Percentiles rank a stretch among this genome's conserved stretches.
These are phyloP conservation scores for Talaromyces sp. DNA, from an alignment of 2,329 filamentous ascomycete species.

Conservation along the genomic window DNA sequence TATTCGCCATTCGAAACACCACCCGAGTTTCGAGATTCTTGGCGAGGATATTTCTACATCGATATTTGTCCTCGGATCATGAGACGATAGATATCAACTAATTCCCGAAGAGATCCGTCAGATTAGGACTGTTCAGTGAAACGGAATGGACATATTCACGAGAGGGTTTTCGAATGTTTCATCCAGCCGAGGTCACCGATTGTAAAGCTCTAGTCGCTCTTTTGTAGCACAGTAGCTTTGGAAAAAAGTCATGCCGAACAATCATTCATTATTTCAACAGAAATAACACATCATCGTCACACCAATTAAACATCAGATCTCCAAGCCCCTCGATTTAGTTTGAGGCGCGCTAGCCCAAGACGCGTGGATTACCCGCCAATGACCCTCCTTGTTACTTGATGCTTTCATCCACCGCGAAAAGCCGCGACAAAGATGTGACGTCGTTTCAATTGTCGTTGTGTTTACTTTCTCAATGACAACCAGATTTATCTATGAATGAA, in stretches of 20 bases:
- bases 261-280: not conserved
- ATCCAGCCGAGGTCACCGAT: not conserved
- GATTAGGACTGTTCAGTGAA: not conserved
- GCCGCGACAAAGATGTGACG: not conserved
- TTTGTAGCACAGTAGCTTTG: not conserved
- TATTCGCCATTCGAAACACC: not conserved
- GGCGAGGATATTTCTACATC: not conserved
- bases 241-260: not conserved
- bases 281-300: not conserved
- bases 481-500: conserved; percentile 13
- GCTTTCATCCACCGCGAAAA: not conserved
- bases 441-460: not conserved
- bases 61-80: not conserved
- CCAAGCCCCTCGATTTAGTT: not conserved
- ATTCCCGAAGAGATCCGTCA: not conserved
- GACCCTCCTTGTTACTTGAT: not conserved
- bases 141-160: not conserved
- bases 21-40: not conserved
- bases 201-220: not conserved
- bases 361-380: not conserved
- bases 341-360: not conserved
- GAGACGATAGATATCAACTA: not conserved
- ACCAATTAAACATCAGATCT: not conserved
- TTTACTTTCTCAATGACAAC: not conserved
- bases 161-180: not conserved